Evolutionary conservation across 192 early-diverging fungal genomes (phyloP).

Genomic region (Podila epigama): DNA sequence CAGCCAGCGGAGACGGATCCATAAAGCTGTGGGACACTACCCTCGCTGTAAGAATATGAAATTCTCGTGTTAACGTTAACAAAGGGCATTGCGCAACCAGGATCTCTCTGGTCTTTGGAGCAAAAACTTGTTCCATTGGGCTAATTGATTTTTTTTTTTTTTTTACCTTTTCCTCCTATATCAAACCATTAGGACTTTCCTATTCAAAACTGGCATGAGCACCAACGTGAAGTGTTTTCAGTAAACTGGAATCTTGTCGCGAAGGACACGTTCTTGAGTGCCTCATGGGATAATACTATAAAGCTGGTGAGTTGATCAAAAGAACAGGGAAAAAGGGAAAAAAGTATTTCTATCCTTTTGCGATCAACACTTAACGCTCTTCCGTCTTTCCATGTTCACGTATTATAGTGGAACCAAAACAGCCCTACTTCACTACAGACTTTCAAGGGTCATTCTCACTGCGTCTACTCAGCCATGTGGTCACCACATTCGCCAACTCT

Average conservation of each 20-base stretch:
- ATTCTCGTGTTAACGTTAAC: not conserved
- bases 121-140: no score
- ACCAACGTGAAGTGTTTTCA: conserved; percentile 91
- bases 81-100: no score
- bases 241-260: conserved; percentile 94
- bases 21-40: conserved; percentile 95
- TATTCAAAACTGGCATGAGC: conserved; percentile 91
- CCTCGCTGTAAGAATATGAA: conserved; percentile 64
- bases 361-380: not conserved
- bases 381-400: not conserved
- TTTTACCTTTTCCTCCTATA: not conserved
- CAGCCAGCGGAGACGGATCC: conserved; percentile 92
- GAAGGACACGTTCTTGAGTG: conserved; percentile 89
- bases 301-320: conserved; percentile 74
- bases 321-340: no score
- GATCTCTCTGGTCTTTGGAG: no score
- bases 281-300: conserved; percentile 95
- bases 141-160: not conserved
- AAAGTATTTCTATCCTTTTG: not conserved
- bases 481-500: conserved; percentile 76
- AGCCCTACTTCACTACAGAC: conserved; percentile 78
- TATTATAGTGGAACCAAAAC: conserved; percentile 85
- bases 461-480: conserved; percentile 92
- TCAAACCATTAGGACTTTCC: conserved; percentile 73
- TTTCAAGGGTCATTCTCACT: conserved; percentile 89